Conservation (phyloP, 495 filamentous ascomycete species). For the Penicillium longicatenatum region DNA sequence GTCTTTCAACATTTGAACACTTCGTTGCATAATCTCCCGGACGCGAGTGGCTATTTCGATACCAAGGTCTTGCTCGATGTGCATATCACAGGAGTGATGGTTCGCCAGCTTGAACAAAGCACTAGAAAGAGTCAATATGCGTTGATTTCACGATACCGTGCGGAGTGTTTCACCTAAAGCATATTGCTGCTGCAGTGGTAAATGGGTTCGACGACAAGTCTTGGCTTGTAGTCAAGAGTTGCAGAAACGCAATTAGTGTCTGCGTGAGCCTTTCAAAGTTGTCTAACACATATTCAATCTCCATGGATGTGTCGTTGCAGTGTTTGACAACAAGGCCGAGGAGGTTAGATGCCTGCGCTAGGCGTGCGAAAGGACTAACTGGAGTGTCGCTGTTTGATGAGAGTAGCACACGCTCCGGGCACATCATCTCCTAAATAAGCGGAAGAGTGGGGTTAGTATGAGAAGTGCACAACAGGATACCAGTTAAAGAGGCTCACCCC, state of each 20-base stretch:
- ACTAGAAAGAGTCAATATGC: neutral
- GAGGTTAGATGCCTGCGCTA: slow-evolving; percentile 1
- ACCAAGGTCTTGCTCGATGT: neutral
- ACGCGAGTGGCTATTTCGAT: neutral
- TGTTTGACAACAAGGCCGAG: slow-evolving; percentile 1
- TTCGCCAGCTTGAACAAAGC: neutral
- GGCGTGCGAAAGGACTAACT: neutral
- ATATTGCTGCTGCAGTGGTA: neutral
- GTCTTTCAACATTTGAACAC: slow-evolving; percentile 3
- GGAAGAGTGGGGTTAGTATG: neutral
- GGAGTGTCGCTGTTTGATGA: neutral
- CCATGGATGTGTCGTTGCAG: neutral
- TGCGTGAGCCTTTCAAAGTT: slow-evolving; percentile 2
- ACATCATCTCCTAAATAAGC: neutral
- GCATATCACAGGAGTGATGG: slow-evolving; percentile 1
- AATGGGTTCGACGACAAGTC: neutral
- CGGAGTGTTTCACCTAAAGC: neutral
- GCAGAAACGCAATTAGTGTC: neutral
- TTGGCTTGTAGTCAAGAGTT: neutral
- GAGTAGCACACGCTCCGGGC: neutral
- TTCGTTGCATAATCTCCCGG: slow-evolving; percentile 2
- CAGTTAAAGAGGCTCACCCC: neutral
- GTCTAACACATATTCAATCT: neutral
- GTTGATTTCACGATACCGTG: no score
- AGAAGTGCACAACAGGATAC: neutral